Evolutionary conservation across 306 rosid genomes (phyloP), one percentile per base, ranked within the genome.

Genomic region (Quercus berberidifolia): DNA sequence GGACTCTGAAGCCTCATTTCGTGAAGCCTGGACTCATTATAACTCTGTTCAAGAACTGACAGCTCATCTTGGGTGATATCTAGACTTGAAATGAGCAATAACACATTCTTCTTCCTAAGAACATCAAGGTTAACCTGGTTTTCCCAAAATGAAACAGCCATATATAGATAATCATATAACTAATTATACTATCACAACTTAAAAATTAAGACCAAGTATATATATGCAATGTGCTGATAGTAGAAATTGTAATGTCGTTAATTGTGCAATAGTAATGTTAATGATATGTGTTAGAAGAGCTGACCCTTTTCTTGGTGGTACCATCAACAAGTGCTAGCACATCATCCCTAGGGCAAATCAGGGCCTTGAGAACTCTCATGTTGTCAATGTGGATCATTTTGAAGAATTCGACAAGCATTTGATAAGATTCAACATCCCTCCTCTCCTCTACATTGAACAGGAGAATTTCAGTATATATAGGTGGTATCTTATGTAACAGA

Each of bases 311-410:
- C 81, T 81, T 89, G 6, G 85, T 14, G 92, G 33, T 30, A 30
- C 33, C 33, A 4, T 4, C 33, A 30, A 30, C 33, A 30, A 30
- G 33, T 30, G 33, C 74, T 78, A 30, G 85, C 75, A 69, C 55
- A 77, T 88, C 92, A 25, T 86, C 94, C 79, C 69, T 82, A 18
- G 89, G 73, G 52, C 82, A 85, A 63, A 88, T 86, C 64, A 90
- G 60, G 57, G 89, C 88, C 89, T 73, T 90, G 74, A 90, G 88
- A 77, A 83, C 76, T 89, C 75, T 90, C 88, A 85, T 85, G 82
- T 90, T 90, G 81, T 90, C 94, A 56, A 79, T 55, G 78, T 86
- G 92, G 60, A 74, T 73, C 60, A 30, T 79, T 21, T 64, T 71
- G 77, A 88, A 86, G 63, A 88, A 79, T 0, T 82, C 78, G 4